These are phyloP conservation scores for Backusella morwellensis DNA, from an alignment of 192 early-diverging fungal species.

Conservation along the genomic window DNA sequence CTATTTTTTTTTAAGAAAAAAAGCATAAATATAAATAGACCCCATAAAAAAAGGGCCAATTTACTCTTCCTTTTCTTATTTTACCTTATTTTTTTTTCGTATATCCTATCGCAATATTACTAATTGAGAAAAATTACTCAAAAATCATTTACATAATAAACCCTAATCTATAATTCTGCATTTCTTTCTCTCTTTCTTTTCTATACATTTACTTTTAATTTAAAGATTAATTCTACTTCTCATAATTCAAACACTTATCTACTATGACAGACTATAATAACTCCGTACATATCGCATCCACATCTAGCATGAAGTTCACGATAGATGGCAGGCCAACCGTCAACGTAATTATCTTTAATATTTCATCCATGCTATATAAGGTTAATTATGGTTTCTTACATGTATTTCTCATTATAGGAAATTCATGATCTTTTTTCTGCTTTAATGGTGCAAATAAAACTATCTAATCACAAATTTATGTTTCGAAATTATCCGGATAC, in stretches of 20 bases:
- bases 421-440: slow-evolving; percentile 56
- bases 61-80: background rate
- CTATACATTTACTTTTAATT: background rate
- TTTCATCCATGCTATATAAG: background rate
- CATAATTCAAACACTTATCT: background rate
- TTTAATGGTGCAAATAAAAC: slow-evolving; percentile 44
- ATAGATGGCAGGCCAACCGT: slow-evolving; percentile 53
- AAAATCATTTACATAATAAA: background rate
- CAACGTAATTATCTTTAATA: slow-evolving; percentile 39
- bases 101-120: background rate
- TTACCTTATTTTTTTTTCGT: background rate
- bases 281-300: slow-evolving; percentile 32
- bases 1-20: background rate
- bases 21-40: background rate
- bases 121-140: background rate
- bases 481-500: slow-evolving; percentile 50
- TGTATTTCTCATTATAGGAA: slow-evolving; percentile 32
- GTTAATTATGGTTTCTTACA: background rate
- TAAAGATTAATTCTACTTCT: background rate
- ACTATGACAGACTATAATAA: background rate
- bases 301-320: slow-evolving; percentile 51
- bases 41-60: background rate
- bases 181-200: background rate
- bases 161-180: background rate
- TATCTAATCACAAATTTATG: slow-evolving; percentile 45